A percentile compares a stretch with the other conserved stretches of the same genome.
These are phyloP conservation scores for Hypoxylon fuscum DNA, from an alignment of 495 filamentous ascomycete species.

Conservation along the genomic window DNA sequence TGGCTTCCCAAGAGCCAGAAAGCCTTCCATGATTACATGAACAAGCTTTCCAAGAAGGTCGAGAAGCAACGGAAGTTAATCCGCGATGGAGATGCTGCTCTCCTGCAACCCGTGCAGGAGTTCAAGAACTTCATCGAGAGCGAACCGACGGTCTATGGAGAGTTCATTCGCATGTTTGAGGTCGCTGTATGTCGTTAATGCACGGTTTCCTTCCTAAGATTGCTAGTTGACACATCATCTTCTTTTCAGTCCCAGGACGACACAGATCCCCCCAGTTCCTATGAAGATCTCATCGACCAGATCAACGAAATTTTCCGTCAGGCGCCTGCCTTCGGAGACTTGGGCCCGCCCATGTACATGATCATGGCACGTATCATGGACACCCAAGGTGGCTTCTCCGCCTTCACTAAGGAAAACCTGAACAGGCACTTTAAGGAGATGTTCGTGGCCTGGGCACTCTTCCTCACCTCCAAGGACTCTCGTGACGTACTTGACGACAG, in stretches of 20 bases:
- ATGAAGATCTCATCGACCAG: conserved; percentile 18
- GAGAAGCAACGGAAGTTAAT: conserved; percentile 22
- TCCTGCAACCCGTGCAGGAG: conserved; percentile 43
- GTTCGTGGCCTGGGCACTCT: conserved; percentile 47
- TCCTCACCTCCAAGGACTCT: conserved; percentile 20
- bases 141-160: conserved; percentile 46
- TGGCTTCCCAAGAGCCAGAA: conserved; percentile 23
- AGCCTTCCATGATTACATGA: conserved; percentile 20
- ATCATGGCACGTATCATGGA: conserved; percentile 21
- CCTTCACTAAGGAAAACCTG: conserved; percentile 23
- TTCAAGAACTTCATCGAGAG: conserved; percentile 55
- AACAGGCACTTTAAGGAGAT: conserved; percentile 61
- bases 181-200: conserved; percentile 19
- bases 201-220: conserved; percentile 20
- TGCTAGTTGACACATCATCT: conserved; percentile 20
- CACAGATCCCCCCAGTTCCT: conserved; percentile 16
- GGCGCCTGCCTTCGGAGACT: conserved; percentile 20
- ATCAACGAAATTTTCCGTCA: conserved; percentile 21
- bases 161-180: conserved; percentile 22
- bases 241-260: conserved; percentile 15
- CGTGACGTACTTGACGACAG: conserved; percentile 57
- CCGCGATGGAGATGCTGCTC: conserved; percentile 21
- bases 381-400: conserved; percentile 22
- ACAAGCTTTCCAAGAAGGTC: conserved; percentile 23
- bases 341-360: conserved; percentile 23